These are phyloP conservation scores for Salvia hispanica DNA, from an alignment of 257 asterid species.

Conservation along the genomic window DNA sequence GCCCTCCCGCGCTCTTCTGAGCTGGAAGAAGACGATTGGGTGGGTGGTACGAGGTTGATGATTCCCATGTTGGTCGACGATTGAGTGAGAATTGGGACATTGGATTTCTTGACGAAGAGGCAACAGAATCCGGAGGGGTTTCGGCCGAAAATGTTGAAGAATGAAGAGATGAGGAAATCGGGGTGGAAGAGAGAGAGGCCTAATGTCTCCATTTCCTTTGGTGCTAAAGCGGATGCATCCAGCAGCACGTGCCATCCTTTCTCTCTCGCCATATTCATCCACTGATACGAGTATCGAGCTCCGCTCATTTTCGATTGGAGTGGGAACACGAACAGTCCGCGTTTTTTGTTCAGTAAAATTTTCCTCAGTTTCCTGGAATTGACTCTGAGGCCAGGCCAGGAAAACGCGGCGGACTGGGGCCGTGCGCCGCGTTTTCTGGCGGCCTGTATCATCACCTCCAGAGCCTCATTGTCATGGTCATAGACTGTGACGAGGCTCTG, in stretches of 20 bases:
- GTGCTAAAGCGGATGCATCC: slow-evolving; percentile 76
- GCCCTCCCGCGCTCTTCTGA: too few relatives aligned
- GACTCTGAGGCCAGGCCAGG: slow-evolving; percentile 71
- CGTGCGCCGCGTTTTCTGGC: slow-evolving; percentile 50
- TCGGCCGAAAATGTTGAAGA: slow-evolving; percentile 76
- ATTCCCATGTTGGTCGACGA: slow-evolving; percentile 54
- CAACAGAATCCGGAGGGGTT: slow-evolving; percentile 87
- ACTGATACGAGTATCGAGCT: slow-evolving; percentile 62
- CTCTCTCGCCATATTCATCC: slow-evolving; percentile 83
- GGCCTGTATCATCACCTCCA: slow-evolving; percentile 47
- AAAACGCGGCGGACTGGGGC: slow-evolving; percentile 55
- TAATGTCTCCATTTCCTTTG: slow-evolving; percentile 86
- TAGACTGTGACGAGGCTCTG: slow-evolving; percentile 57
- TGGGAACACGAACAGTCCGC: slow-evolving; percentile 76
- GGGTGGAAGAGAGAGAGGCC: slow-evolving; percentile 81
- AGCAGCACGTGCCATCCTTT: slow-evolving; percentile 84
- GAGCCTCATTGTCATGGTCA: slow-evolving; percentile 67
- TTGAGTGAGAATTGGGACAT: slow-evolving; percentile 35
- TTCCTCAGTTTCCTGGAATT: slow-evolving; percentile 60
- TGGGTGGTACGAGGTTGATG: slow-evolving; percentile 50
- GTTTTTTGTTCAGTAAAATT: slow-evolving; percentile 39
- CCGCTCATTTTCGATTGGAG: slow-evolving; percentile 78
- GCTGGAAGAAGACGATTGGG: too few relatives aligned
- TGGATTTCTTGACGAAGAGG: slow-evolving; percentile 65
- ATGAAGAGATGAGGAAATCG: slow-evolving; percentile 68